Evolutionary conservation across 495 filamentous ascomycete species (phyloP).

Genomic region (Podospora australis): DNA sequence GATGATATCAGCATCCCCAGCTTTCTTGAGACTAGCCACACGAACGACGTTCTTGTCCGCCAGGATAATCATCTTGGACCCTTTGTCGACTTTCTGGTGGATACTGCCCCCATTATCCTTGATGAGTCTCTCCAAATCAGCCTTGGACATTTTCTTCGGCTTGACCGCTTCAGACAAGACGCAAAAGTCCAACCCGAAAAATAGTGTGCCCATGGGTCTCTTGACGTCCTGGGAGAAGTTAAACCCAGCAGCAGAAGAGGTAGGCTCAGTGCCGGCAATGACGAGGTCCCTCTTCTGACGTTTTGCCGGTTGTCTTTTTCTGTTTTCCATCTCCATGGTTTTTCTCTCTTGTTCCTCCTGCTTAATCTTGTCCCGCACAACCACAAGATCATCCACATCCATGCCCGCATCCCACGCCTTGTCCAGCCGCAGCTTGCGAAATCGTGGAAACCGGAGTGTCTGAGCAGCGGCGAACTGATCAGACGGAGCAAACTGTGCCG

Average conservation of each 20-base stretch:
- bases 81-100: slow-evolving; percentile 62
- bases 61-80: slow-evolving; percentile 57
- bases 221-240: not conserved
- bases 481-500: slow-evolving; percentile 66
- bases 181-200: slow-evolving; percentile 76
- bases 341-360: slow-evolving; percentile 62
- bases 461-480: slow-evolving; percentile 70
- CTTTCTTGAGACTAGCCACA: slow-evolving; percentile 73
- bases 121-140: slow-evolving; percentile 75
- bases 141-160: slow-evolving; percentile 62
- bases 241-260: slow-evolving; percentile 7
- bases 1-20: slow-evolving; percentile 61
- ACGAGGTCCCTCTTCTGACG: slow-evolving; percentile 59
- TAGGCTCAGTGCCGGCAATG: slow-evolving; percentile 59
- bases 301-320: slow-evolving; percentile 56
- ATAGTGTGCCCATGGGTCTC: slow-evolving; percentile 39
- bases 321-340: slow-evolving; percentile 75
- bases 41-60: slow-evolving; percentile 83
- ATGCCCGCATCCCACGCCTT: slow-evolving; percentile 78
- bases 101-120: slow-evolving; percentile 84
- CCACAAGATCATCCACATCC: slow-evolving; percentile 67
- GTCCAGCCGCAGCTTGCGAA: slow-evolving; percentile 74
- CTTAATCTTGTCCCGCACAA: slow-evolving; percentile 65
- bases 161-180: slow-evolving; percentile 38
- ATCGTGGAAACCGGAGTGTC: slow-evolving; percentile 88